Percentiles rank a stretch among this genome's conserved stretches.
Conservation (phyloP, 2,329 filamentous ascomycete genomes). For the Raffaelea deltoideospora region DNA sequence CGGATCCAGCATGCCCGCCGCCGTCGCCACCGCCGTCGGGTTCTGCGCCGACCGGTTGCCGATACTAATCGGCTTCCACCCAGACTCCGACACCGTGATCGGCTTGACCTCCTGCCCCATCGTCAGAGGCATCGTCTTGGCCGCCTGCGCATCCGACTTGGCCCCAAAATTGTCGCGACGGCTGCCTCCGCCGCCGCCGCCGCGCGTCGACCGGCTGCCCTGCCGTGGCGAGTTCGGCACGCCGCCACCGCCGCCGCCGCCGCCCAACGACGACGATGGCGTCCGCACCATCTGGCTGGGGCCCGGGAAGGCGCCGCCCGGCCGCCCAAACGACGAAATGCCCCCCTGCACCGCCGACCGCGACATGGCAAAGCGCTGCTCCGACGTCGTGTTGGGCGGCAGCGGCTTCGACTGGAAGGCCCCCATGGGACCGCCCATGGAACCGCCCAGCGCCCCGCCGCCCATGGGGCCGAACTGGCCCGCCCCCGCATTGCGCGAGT, state of each 20-base stretch:
- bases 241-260: slow-evolving; percentile 28
- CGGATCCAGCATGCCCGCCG: slow-evolving; percentile 56
- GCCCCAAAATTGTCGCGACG: slow-evolving; percentile 31
- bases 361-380: slow-evolving; percentile 53
- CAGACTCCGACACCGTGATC: slow-evolving; percentile 53
- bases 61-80: slow-evolving; percentile 81
- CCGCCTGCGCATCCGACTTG: slow-evolving; percentile 51
- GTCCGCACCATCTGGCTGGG: slow-evolving; percentile 50
- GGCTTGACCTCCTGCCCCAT: slow-evolving; percentile 68
- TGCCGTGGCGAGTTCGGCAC: slow-evolving; percentile 59
- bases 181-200: slow-evolving; percentile 47
- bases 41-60: slow-evolving; percentile 23
- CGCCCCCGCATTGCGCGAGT: slow-evolving; percentile 22
- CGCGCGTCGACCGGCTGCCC: slow-evolving; percentile 43
- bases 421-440: slow-evolving; percentile 59
- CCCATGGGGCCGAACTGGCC: too few species aligned
- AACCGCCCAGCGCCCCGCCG: slow-evolving; percentile 5
- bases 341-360: slow-evolving; percentile 17
- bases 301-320: slow-evolving; percentile 49
- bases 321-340: slow-evolving; percentile 31
- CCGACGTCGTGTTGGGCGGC: slow-evolving; percentile 62
- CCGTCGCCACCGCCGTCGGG: slow-evolving; percentile 24
- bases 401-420: slow-evolving; percentile 51
- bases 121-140: slow-evolving; percentile 86
- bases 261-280: slow-evolving; percentile 35